Conservation (phyloP, 768 basidiomycete genomes). For the Rubroboletus pulcherrimus region DNA sequence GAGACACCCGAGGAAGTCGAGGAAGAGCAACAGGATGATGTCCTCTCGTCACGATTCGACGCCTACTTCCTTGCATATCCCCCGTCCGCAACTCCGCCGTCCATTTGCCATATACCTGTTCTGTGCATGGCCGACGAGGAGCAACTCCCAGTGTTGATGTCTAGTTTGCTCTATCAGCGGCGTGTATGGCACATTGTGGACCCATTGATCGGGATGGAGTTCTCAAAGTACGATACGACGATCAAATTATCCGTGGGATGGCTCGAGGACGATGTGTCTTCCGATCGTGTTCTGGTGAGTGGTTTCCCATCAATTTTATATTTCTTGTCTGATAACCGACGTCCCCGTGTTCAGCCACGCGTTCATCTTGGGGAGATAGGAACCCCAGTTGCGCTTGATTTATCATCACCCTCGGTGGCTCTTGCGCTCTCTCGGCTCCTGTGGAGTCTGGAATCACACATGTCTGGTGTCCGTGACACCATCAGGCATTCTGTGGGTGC, state of each 20-base stretch:
- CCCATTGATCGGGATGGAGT: conserved; percentile 4
- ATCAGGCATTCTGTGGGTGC: background rate
- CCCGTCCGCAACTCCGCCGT: background rate
- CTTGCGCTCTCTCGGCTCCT: background rate
- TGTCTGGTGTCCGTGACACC: background rate
- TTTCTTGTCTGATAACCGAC: background rate
- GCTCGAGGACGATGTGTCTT: background rate
- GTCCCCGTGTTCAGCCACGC: background rate
- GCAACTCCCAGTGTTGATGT: conserved; percentile 5
- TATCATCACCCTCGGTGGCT: conserved; percentile 2
- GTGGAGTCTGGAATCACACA: background rate
- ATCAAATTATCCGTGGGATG: conserved; percentile 3
- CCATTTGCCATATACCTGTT: conserved; percentile 5
- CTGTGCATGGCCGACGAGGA: conserved; percentile 8
- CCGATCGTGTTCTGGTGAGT: conserved; percentile 1
- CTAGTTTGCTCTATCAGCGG: conserved; percentile 7
- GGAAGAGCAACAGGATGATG: background rate
- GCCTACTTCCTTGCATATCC: background rate
- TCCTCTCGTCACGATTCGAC: background rate
- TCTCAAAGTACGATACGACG: conserved; percentile 3
- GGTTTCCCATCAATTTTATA: background rate
- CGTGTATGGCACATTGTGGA: conserved; percentile 3
- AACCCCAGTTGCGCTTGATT: background rate
- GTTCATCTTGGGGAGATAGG: conserved; percentile 6
- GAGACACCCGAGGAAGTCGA: background rate